Percentiles rank a stretch among this genome's conserved stretches.
phyloP scores from a whole-genome alignment of 2,329 filamentous ascomycete genomes.

The Colletotrichum zoysiae region DNA sequence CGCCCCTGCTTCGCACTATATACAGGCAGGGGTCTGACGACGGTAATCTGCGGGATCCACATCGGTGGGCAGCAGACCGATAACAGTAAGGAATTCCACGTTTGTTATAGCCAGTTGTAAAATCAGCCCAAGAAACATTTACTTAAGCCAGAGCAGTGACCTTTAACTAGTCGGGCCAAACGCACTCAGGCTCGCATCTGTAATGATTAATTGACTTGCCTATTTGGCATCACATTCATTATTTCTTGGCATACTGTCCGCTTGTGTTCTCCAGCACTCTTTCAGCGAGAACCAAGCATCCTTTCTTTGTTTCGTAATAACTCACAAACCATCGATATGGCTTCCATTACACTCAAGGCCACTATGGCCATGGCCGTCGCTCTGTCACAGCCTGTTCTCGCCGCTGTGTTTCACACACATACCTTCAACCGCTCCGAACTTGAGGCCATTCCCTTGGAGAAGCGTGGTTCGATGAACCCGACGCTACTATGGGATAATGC shows the following conservation, averaged over 20 bases:
- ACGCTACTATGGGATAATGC: neutral
- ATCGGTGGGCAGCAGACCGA: too few species aligned
- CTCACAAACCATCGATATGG: neutral
- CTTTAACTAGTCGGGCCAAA: rapidly evolving
- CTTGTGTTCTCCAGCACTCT: neutral
- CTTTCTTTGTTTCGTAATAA: neutral
- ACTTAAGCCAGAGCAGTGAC: too few species aligned
- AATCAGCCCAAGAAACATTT: too few species aligned
- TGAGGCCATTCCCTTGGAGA: conserved; percentile 19
- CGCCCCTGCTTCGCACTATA: neutral
- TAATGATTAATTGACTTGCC: neutral
- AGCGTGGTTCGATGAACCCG: conserved; percentile 13
- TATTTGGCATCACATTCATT: neutral
- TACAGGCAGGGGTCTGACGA: neutral
- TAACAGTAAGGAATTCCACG: too few species aligned
- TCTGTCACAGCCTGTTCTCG: conserved; percentile 9
- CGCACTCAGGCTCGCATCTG: neutral
- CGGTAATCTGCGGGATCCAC: conserved; percentile 4
- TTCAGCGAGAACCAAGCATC: neutral
- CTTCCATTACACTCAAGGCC: neutral
- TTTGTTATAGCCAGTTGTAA: too few species aligned
- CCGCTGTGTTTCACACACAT: neutral
- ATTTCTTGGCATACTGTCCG: neutral
- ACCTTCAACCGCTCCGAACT: conserved; percentile 14
- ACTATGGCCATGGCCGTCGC: conserved; percentile 14